Conservation (phyloP, 371 early-diverging fungal species). For the Umbelopsis sp. region DNA sequence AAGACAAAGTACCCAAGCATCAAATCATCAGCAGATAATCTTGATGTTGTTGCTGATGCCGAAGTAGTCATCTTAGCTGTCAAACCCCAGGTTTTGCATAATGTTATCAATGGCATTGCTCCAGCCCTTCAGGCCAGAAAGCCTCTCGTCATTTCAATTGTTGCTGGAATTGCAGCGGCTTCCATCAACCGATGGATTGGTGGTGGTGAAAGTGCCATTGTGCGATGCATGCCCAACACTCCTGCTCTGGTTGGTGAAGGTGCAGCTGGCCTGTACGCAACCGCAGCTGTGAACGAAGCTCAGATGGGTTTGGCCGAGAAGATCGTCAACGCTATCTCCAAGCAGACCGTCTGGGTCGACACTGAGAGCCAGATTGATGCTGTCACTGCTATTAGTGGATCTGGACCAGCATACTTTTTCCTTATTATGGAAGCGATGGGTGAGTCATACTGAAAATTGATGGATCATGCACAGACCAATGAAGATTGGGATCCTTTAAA, state of each 20-base stretch:
- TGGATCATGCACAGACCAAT: conserved; percentile 12
- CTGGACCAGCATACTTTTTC: conserved; percentile 95
- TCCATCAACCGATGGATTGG: conserved; percentile 79
- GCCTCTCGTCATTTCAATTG: conserved; percentile 80
- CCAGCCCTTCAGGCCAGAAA: conserved; percentile 39
- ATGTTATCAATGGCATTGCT: conserved; percentile 64
- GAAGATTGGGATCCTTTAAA: not conserved
- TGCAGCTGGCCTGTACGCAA: conserved; percentile 84
- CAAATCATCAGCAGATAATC: conserved; percentile 46
- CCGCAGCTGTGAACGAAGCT: conserved; percentile 51
- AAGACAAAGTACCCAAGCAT: conserved; percentile 60
- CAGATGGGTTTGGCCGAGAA: conserved; percentile 70
- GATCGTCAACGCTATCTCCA: conserved; percentile 74
- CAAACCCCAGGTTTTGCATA: conserved; percentile 86
- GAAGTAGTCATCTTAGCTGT: conserved; percentile 88
- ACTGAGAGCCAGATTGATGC: conserved; percentile 81
- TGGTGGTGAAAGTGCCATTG: conserved; percentile 57
- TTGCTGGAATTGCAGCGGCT: conserved; percentile 83
- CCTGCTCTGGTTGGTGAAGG: conserved; percentile 89
- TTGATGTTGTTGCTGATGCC: conserved; percentile 50
- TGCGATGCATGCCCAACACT: conserved; percentile 95
- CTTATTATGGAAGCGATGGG: conserved; percentile 87
- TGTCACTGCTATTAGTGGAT: conserved; percentile 87
- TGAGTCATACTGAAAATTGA: conserved; percentile 28
- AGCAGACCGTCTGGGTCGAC: conserved; percentile 81